phyloP scores from a whole-genome alignment of 371 early-diverging fungal species.

The Blakeslea trispora region DNA sequence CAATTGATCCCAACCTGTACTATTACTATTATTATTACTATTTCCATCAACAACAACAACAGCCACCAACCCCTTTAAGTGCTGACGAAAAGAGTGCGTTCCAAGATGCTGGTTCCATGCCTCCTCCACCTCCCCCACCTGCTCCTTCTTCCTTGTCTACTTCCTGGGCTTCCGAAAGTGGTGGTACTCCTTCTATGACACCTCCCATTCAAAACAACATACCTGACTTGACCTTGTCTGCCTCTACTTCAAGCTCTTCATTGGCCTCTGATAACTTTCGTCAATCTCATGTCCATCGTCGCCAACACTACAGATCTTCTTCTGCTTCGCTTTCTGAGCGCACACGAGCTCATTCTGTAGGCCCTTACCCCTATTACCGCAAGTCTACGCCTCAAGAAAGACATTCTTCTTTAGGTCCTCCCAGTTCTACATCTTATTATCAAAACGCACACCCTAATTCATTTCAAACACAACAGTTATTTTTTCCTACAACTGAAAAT shows the following conservation, averaged over 20 bases:
- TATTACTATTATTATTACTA: conserved; percentile 52
- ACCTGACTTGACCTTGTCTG: conserved; percentile 25
- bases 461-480: background rate
- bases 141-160: conserved; percentile 18
- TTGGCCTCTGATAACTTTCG: conserved; percentile 19
- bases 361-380: conserved; percentile 36
- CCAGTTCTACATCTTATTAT: conserved; percentile 6
- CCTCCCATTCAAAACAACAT: background rate
- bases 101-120: background rate
- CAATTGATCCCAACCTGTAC: conserved; percentile 45
- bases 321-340: conserved; percentile 26
- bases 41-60: conserved; percentile 48
- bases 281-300: conserved; percentile 5
- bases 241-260: conserved; percentile 35
- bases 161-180: background rate
- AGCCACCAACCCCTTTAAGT: conserved; percentile 2
- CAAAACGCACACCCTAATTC: background rate
- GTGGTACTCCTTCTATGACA: background rate
- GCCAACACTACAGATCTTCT: conserved; percentile 12
- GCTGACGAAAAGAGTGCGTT: conserved; percentile 4
- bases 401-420: conserved; percentile 26
- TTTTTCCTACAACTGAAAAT: conserved; percentile 1
- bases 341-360: conserved; percentile 42
- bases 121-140: conserved; percentile 32
- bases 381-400: conserved; percentile 23